phyloP scores from a whole-genome alignment of 2,329 filamentous ascomycete genomes.

The Phaeosphaeriaceae sp. region DNA sequence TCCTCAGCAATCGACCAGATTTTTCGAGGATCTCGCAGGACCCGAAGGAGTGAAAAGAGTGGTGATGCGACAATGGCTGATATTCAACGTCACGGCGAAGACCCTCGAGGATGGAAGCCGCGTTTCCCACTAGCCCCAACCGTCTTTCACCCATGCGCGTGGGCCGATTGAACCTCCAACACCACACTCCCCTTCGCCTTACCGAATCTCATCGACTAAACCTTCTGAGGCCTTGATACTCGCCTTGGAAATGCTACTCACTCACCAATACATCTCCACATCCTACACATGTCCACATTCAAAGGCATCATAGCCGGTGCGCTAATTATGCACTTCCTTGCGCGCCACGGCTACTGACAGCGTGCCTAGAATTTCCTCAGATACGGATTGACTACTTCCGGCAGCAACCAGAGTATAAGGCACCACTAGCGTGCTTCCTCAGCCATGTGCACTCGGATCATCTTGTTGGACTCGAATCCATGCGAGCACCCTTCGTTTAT shows the following conservation, averaged over 20 bases:
- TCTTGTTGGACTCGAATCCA: conserved; percentile 77
- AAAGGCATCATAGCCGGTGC: conserved; percentile 41
- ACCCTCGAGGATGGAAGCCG: background rate
- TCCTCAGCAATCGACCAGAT: conserved; percentile 3
- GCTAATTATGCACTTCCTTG: background rate
- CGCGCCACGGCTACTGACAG: conserved; percentile 3
- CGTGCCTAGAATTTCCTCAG: conserved; percentile 72
- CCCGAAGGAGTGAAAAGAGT: background rate
- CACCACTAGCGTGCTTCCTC: conserved; percentile 84
- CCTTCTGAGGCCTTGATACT: background rate
- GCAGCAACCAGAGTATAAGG: conserved; percentile 57
- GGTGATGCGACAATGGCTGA: background rate
- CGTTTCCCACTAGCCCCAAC: conserved; percentile 4
- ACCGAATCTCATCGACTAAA: background rate
- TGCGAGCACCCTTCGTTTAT: conserved; percentile 85
- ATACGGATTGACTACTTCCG: conserved; percentile 88
- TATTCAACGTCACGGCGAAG: background rate
- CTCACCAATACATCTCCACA: background rate
- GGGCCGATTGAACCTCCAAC: background rate
- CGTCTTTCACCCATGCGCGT: background rate
- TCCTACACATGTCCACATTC: conserved; percentile 43
- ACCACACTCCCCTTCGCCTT: background rate
- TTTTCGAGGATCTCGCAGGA: background rate
- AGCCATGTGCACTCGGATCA: conserved; percentile 95
- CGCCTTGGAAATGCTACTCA: conserved; percentile 12